These are phyloP conservation scores for Xylaria nigripes DNA, from an alignment of 495 filamentous ascomycete genomes.

Conservation along the genomic window DNA sequence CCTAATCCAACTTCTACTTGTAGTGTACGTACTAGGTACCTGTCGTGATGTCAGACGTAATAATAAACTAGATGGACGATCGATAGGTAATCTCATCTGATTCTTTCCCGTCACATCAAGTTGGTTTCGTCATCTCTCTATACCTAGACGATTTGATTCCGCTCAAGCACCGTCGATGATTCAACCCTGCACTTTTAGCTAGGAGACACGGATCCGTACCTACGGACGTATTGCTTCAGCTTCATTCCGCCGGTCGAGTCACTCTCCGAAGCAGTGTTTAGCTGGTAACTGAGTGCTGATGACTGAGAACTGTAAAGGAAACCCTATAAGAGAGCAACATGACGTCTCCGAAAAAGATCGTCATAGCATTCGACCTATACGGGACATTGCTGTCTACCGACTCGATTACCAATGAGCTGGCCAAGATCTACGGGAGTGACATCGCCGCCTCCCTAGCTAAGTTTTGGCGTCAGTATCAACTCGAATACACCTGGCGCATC, in stretches of 20 bases:
- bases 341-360: conserved; percentile 7
- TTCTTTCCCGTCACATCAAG: neutral
- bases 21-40: too few relatives aligned
- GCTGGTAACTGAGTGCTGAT: too few relatives aligned
- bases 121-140: neutral
- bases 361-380: conserved; percentile 68
- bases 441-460: conserved; percentile 48
- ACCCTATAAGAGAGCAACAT: conserved; percentile 1
- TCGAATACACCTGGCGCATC: conserved; percentile 77
- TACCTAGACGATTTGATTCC: neutral
- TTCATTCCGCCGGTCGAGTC: conserved; percentile 4
- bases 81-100: too few relatives aligned
- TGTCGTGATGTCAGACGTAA: too few relatives aligned
- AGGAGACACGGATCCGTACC: neutral
- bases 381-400: conserved; percentile 65
- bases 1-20: too few relatives aligned
- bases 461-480: conserved; percentile 48
- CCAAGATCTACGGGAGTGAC: conserved; percentile 44
- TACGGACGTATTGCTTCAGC: neutral
- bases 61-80: too few relatives aligned
- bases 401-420: conserved; percentile 51
- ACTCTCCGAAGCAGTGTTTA: neutral
- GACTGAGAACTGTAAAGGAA: neutral
- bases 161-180: neutral
- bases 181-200: neutral